A percentile compares a stretch with the other conserved stretches of the same genome.
Evolutionary conservation across 2,329 filamentous ascomycete genomes (phyloP).

Genomic region (Aspergillus sp.): DNA sequence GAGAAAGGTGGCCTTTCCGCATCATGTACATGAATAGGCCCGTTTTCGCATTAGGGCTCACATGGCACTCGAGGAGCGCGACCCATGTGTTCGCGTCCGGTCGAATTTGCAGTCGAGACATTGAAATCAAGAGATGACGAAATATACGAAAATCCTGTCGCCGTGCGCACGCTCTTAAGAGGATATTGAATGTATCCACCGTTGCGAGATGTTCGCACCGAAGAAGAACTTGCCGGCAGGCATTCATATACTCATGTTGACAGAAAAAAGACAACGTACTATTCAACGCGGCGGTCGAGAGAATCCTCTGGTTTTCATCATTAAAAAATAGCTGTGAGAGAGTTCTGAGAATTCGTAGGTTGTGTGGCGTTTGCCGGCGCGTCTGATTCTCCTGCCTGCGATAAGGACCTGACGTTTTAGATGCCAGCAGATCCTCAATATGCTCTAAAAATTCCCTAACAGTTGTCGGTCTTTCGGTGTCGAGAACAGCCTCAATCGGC

Average conservation of each 20-base stretch:
- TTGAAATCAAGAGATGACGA: conserved; percentile 29
- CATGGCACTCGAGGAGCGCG: conserved; percentile 27
- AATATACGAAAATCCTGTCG: conserved; percentile 35
- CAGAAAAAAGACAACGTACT: conserved; percentile 33
- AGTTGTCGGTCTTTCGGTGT: conserved; percentile 18
- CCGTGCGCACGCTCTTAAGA: conserved; percentile 33
- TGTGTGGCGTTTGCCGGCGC: conserved; percentile 4
- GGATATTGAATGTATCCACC: conserved; percentile 40
- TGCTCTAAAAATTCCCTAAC: conserved; percentile 32
- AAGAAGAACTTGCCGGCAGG: conserved; percentile 29
- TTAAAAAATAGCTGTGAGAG: conserved; percentile 28
- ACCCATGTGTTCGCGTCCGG: conserved; percentile 41
- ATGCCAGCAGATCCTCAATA: conserved; percentile 31
- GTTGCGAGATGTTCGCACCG: conserved; percentile 30
- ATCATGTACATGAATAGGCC: conserved; percentile 26
- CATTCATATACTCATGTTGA: conserved; percentile 22
- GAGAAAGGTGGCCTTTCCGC: conserved; percentile 24
- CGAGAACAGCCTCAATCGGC: neutral
- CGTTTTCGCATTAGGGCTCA: conserved; percentile 21
- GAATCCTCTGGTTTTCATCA: conserved; percentile 19
- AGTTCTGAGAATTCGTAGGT: conserved; percentile 14
- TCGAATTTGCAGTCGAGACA: conserved; percentile 30
- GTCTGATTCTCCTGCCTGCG: neutral
- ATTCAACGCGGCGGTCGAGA: conserved; percentile 39
- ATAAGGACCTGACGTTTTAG: conserved; percentile 9